phyloP scores from a whole-genome alignment of 2,329 filamentous ascomycete species.

The Didymella glomerata region DNA sequence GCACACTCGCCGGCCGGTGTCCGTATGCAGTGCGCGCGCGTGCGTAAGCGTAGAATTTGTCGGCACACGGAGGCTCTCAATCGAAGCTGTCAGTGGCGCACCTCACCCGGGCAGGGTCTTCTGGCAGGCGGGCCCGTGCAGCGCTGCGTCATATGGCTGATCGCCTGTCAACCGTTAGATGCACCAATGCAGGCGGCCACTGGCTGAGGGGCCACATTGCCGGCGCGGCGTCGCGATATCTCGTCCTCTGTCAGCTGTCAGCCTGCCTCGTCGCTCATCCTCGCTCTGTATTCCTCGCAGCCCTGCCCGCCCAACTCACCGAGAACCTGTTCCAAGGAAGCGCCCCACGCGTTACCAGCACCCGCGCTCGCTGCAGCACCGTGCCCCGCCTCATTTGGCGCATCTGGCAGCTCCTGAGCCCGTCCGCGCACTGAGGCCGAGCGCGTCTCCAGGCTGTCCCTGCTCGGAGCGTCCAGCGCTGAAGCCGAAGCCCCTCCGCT shows the following conservation, averaged over 20 bases:
- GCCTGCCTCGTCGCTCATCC: too few relatives aligned
- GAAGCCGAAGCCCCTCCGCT: neutral
- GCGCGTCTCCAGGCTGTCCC: conserved; percentile 25
- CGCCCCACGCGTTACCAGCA: neutral
- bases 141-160: conserved; percentile 7
- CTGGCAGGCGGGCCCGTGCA: neutral
- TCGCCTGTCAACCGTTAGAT: conserved; percentile 4
- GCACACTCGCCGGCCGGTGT: too few relatives aligned
- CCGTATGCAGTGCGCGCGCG: neutral
- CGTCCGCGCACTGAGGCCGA: conserved; percentile 21
- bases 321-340: conserved; percentile 12
- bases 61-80: neutral
- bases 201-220: conserved; percentile 6
- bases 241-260: neutral
- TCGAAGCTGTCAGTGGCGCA: conserved; percentile 11
- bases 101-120: neutral
- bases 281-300: neutral
- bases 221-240: conserved; percentile 6
- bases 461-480: conserved; percentile 6
- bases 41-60: neutral
- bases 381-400: conserved; percentile 24
- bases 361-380: neutral
- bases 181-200: conserved; percentile 7
- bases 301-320: neutral
- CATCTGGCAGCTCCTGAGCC: conserved; percentile 19